A percentile compares a stretch with the other conserved stretches of the same genome.
These are phyloP conservation scores for Pseudozyma tsukubaensis DNA, from an alignment of 1,284 basidiomycete genomes.

Conservation along the genomic window DNA sequence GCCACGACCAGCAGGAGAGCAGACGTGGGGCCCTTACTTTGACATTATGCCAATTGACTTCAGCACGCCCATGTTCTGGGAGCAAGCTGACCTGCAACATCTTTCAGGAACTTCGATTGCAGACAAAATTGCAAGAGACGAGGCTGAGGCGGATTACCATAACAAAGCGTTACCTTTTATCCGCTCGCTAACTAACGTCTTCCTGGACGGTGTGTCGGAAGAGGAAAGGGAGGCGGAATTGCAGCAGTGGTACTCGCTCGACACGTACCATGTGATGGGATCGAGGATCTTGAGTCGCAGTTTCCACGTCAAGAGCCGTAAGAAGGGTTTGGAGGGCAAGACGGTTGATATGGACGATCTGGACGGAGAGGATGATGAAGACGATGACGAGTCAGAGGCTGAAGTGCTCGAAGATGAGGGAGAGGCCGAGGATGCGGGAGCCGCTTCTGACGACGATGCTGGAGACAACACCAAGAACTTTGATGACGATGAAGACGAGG, in stretches of 20 bases:
- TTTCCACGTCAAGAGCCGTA: slow-evolving; percentile 75
- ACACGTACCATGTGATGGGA: slow-evolving; percentile 88
- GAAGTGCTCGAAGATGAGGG: slow-evolving; percentile 56
- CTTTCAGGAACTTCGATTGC: slow-evolving; percentile 83
- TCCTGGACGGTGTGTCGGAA: slow-evolving; percentile 37
- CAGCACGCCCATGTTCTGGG: slow-evolving; percentile 94
- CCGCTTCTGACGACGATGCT: slow-evolving; percentile 5
- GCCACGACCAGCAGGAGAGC: slow-evolving; percentile 24
- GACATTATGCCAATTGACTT: slow-evolving; percentile 77
- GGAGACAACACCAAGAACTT: slow-evolving; percentile 11
- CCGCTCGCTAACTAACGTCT: slow-evolving; percentile 41
- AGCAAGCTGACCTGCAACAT: slow-evolving; percentile 77
- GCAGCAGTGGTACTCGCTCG: slow-evolving; percentile 76
- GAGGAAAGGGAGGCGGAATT: slow-evolving; percentile 21
- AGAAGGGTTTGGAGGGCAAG: slow-evolving; percentile 41
- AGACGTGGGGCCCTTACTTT: slow-evolving; percentile 61
- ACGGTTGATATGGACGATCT: slow-evolving; percentile 56
- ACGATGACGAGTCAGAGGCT: slow-evolving; percentile 43
- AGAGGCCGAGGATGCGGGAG: slow-evolving; percentile 25
- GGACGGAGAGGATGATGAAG: slow-evolving; percentile 54
- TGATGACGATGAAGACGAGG: slow-evolving; percentile 24
- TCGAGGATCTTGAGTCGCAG: slow-evolving; percentile 91
- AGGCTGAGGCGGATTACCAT: slow-evolving; percentile 82
- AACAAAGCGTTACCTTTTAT: slow-evolving; percentile 69
- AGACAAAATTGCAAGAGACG: slow-evolving; percentile 87